Percentiles rank a stretch among this genome's conserved stretches.
Evolutionary conservation across 176 grass and related monocot genomes (phyloP).

Genomic region (maize (Zea mays)): DNA sequence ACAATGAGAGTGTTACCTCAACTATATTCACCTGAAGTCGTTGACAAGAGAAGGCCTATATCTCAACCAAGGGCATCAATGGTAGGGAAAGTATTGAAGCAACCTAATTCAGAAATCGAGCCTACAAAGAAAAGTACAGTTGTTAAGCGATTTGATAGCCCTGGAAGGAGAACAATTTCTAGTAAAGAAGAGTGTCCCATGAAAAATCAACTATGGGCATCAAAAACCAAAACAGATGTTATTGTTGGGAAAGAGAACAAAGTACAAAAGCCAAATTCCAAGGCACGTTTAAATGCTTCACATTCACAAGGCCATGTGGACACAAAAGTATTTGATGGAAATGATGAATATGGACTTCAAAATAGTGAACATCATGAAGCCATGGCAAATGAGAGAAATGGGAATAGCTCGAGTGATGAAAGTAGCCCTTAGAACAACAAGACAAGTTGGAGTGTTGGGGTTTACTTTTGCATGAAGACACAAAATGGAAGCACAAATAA

Average conservation of each 20-base stretch:
- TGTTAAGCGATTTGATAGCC: conserved; percentile 38
- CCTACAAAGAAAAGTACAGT: conserved; percentile 37
- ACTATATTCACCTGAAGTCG: conserved; percentile 25
- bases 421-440: conserved; percentile 1
- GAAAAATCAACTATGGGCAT: conserved; percentile 44
- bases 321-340: conserved; percentile 5
- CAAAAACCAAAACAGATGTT: conserved; percentile 33
- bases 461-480: conserved; percentile 28
- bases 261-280: conserved; percentile 40
- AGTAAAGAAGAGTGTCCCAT: conserved; percentile 33
- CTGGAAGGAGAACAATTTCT: conserved; percentile 16
- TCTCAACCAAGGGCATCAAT: conserved; percentile 48
- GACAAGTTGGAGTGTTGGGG: conserved; percentile 20
- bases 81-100: conserved; percentile 49
- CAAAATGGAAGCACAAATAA: conserved; percentile 15
- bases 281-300: conserved; percentile 14
- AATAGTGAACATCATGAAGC: conserved; percentile 15
- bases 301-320: neutral
- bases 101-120: conserved; percentile 44
- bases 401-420: neutral
- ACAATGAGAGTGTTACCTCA: conserved; percentile 36
- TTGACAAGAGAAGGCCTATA: conserved; percentile 42
- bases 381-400: conserved; percentile 6
- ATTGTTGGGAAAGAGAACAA: conserved; percentile 63
- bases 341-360: conserved; percentile 33